Percentiles rank a stretch among this genome's conserved stretches.
Evolutionary conservation across 257 asterid species (phyloP).

Genomic region (Oldenlandia corymbosa): DNA sequence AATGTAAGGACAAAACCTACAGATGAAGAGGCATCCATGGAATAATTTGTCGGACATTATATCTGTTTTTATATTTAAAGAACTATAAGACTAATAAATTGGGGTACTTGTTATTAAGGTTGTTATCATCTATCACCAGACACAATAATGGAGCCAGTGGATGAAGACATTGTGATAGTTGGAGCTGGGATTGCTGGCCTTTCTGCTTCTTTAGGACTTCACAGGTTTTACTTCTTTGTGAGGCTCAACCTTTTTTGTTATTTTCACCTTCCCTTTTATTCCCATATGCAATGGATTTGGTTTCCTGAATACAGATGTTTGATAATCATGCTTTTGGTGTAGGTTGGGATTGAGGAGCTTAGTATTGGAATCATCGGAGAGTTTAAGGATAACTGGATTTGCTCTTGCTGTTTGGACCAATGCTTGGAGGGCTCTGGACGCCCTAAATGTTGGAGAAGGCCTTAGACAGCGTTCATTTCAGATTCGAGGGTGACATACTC

Average conservation of each 20-base stretch:
- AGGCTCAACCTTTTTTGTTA: not conserved
- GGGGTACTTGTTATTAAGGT: too few relatives aligned
- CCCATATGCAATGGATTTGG: too few relatives aligned
- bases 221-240: slow-evolving; percentile 38
- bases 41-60: too few relatives aligned
- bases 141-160: slow-evolving; percentile 13
- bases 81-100: too few relatives aligned
- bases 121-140: not conserved
- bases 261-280: too few relatives aligned
- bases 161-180: slow-evolving; percentile 40
- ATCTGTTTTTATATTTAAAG: not conserved
- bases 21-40: too few relatives aligned
- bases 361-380: slow-evolving; percentile 74
- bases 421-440: slow-evolving; percentile 84
- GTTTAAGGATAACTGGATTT: slow-evolving; percentile 59
- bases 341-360: slow-evolving; percentile 62
- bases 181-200: slow-evolving; percentile 75
- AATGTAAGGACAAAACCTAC: too few relatives aligned
- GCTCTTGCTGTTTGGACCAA: slow-evolving; percentile 63
- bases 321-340: too few relatives aligned
- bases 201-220: slow-evolving; percentile 56
- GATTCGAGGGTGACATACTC: slow-evolving; percentile 37
- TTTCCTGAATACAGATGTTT: too few relatives aligned
- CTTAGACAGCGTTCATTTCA: slow-evolving; percentile 41
- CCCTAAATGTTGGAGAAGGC: slow-evolving; percentile 50